Conservation (phyloP, 305 asterid genomes). For the Fraxinus velutina region DNA sequence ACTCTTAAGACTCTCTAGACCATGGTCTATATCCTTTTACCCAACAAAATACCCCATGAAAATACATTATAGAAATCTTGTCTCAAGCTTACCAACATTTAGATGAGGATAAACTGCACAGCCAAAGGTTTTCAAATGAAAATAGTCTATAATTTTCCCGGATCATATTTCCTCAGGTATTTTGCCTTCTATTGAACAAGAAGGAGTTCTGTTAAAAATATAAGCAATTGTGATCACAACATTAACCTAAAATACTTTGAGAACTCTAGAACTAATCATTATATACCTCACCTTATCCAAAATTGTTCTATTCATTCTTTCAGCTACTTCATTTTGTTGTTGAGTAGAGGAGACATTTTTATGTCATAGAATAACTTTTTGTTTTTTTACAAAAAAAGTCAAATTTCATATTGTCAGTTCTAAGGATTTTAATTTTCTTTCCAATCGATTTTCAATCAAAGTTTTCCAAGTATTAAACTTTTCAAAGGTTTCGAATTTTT, state of each 20-base stretch:
- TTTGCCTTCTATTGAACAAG: background rate
- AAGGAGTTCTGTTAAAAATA: background rate
- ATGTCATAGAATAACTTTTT: no score
- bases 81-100: background rate
- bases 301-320: background rate
- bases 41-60: no score
- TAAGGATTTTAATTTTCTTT: background rate
- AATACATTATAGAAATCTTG: background rate
- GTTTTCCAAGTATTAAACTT: background rate
- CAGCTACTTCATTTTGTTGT: background rate
- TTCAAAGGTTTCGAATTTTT: background rate
- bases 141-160: no score
- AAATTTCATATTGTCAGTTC: background rate
- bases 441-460: background rate
- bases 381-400: background rate
- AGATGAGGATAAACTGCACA: no score
- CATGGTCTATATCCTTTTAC: no score
- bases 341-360: background rate
- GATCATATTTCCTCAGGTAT: background rate
- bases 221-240: background rate
- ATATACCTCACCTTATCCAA: background rate
- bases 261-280: background rate
- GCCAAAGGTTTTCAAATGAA: background rate
- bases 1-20: no score
- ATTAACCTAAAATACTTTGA: background rate